Percentiles rank a stretch among this genome's conserved stretches.
Evolutionary conservation across 192 early-diverging fungal genomes (phyloP).

Genomic region (Lobosporangium transversale): DNA sequence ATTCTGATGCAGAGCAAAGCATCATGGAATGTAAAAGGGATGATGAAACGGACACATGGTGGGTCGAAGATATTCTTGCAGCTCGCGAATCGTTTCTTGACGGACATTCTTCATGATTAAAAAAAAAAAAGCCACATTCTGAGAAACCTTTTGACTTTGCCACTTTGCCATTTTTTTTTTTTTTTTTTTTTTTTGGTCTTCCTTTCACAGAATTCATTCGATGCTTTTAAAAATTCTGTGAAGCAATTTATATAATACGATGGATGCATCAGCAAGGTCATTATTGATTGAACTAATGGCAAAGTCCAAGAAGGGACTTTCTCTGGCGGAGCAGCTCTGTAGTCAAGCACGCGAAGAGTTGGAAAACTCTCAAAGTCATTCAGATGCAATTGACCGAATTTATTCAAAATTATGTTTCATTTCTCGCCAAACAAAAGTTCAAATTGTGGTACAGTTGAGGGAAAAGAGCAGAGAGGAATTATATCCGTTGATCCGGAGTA

Average conservation of each 20-base stretch:
- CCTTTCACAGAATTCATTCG: too few species aligned
- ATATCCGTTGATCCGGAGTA: too few species aligned
- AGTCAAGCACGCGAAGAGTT: conserved; percentile 47
- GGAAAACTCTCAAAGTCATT: conserved; percentile 41
- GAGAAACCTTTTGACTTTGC: neutral
- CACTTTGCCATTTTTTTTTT: neutral
- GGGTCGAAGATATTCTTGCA: conserved; percentile 44
- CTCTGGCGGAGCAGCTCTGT: conserved; percentile 42
- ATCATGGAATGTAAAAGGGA: conserved; percentile 11
- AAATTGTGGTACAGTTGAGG: conserved; percentile 27
- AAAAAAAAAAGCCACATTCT: neutral
- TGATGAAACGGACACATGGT: conserved; percentile 23
- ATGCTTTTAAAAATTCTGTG: too few species aligned
- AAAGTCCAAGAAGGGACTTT: conserved; percentile 49
- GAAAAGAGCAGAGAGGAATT: too few species aligned
- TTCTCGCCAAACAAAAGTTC: conserved; percentile 47
- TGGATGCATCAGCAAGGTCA: conserved; percentile 44
- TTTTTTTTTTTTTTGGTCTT: neutral
- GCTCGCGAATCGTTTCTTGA: conserved; percentile 46
- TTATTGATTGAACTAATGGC: conserved; percentile 43
- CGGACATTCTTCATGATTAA: neutral
- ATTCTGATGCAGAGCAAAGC: conserved; percentile 21
- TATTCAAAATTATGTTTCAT: conserved; percentile 49
- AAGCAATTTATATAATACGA: conserved; percentile 11
- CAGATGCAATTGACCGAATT: conserved; percentile 49